Percentiles rank a stretch among this genome's conserved stretches.
These are phyloP conservation scores for Pichia cephalocereana DNA, from an alignment of 805 yeast species.

Conservation along the genomic window DNA sequence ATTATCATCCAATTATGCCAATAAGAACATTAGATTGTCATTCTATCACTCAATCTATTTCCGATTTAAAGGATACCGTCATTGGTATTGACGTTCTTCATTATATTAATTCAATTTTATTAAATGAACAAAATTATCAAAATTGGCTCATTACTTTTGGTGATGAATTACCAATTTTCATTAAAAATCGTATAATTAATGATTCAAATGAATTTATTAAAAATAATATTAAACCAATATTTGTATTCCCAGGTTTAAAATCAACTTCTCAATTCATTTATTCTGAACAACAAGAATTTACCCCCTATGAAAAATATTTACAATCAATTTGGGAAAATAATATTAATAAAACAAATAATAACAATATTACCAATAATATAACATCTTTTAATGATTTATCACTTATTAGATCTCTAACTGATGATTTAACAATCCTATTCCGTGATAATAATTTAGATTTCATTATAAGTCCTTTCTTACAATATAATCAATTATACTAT, in stretches of 20 bases:
- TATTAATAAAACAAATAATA: background rate
- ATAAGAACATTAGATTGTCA: background rate
- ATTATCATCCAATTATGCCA: background rate
- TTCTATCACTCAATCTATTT: slow-evolving; percentile 35
- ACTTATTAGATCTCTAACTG: slow-evolving; percentile 39
- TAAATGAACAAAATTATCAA: slow-evolving; percentile 25
- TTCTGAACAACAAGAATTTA: slow-evolving; percentile 17
- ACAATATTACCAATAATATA: background rate
- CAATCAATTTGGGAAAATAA: slow-evolving; percentile 35
- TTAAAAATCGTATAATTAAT: background rate
- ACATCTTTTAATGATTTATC: slow-evolving; percentile 38
- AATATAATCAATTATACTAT: slow-evolving; percentile 75
- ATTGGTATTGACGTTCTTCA: slow-evolving; percentile 82
- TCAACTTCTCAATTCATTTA: slow-evolving; percentile 27
- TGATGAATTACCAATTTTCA: background rate
- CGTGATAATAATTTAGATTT: slow-evolving; percentile 49
- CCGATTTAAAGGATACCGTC: slow-evolving; percentile 53
- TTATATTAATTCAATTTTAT: slow-evolving; percentile 35
- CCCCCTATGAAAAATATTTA: slow-evolving; percentile 35
- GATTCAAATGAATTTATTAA: background rate
- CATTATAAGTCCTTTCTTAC: slow-evolving; percentile 72
- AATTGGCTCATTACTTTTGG: background rate
- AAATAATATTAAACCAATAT: slow-evolving; percentile 62
- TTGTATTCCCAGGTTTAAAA: slow-evolving; percentile 64
- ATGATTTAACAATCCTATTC: slow-evolving; percentile 51